Percentiles rank a stretch among this genome's conserved stretches.
Evolutionary conservation across 495 filamentous ascomycete species (phyloP).

Genomic region (Alectoria sarmentosa): DNA sequence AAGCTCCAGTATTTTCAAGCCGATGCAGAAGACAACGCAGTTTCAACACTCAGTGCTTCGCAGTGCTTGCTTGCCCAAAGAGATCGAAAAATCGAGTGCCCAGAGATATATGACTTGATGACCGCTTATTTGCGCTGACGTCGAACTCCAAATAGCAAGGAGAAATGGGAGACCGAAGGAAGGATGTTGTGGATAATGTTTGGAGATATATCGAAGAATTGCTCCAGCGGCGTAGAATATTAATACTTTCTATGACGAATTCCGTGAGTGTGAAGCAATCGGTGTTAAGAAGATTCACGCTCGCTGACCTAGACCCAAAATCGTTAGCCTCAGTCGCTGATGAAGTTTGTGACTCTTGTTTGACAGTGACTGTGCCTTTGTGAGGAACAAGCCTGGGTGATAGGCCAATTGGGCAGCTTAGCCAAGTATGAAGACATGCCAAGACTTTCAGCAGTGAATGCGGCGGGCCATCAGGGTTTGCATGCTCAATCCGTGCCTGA

Average conservation of each 20-base stretch:
- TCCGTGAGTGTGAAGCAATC: conserved; percentile 12
- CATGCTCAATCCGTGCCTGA: neutral
- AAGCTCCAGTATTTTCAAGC: neutral
- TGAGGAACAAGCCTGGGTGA: neutral
- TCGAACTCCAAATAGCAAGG: conserved; percentile 5
- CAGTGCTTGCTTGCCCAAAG: conserved; percentile 7
- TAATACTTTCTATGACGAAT: conserved; percentile 12
- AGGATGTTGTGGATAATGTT: neutral
- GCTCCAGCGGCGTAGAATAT: conserved; percentile 8
- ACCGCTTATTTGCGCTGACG: conserved; percentile 9
- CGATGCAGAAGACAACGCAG: conserved; percentile 7
- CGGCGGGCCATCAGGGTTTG: neutral
- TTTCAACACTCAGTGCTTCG: conserved; percentile 16
- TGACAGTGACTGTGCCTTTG: neutral
- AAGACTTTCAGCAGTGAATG: conserved; percentile 5
- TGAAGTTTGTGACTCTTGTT: neutral
- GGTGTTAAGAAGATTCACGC: conserved; percentile 16
- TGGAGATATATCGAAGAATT: neutral
- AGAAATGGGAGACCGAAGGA: neutral
- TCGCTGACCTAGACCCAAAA: conserved; percentile 15
- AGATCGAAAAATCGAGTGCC: conserved; percentile 10
- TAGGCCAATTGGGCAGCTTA: neutral
- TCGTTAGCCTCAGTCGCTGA: conserved; percentile 14
- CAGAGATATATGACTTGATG: conserved; percentile 12
- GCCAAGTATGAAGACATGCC: neutral